Conservation (phyloP, 2,329 filamentous ascomycete genomes). For the Monosporascus sp. region DNA sequence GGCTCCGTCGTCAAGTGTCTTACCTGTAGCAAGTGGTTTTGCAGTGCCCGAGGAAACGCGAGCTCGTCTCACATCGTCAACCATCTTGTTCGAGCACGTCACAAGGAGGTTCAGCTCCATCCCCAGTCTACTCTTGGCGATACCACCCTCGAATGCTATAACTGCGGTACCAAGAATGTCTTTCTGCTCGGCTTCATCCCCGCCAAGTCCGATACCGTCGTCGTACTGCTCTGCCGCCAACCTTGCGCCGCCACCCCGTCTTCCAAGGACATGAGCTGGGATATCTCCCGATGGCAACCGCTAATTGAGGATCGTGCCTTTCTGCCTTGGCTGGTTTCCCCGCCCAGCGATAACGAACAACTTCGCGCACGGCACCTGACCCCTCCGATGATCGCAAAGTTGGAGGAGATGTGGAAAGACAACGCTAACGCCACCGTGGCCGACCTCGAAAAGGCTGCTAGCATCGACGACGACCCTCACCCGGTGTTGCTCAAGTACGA, state of each 20-base stretch:
- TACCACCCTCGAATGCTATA: constrained; percentile 96
- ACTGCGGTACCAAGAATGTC: constrained; percentile 98
- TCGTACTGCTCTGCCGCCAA: constrained; percentile 92
- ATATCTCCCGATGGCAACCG: constrained; percentile 95
- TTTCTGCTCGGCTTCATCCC: constrained; percentile 97
- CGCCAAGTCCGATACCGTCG: constrained; percentile 96
- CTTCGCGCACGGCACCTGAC: constrained; percentile 89
- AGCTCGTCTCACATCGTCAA: constrained; percentile 98
- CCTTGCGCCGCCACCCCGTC: constrained; percentile 92
- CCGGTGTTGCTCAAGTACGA: constrained; percentile 92
- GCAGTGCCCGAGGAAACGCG: constrained; percentile 92
- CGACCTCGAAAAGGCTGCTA: constrained; percentile 85
- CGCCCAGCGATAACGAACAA: constrained; percentile 90
- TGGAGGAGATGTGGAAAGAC: constrained; percentile 99
- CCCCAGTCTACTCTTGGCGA: constrained; percentile 89
- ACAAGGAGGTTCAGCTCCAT: constrained; percentile 98
- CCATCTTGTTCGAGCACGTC: constrained; percentile 90
- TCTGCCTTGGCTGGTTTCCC: constrained; percentile 83
- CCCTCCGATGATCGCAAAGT: constrained; percentile 88
- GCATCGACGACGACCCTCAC: constrained; percentile 90
- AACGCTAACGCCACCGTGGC: constrained; percentile 82
- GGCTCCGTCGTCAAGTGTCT: constrained; percentile 95
- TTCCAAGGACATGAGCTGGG: constrained; percentile 99
- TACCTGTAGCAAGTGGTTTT: constrained; percentile 97
- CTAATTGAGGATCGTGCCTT: constrained; percentile 96